These are phyloP conservation scores for Talaromyces sp. DNA, from an alignment of 2,329 filamentous ascomycete genomes.

Conservation along the genomic window DNA sequence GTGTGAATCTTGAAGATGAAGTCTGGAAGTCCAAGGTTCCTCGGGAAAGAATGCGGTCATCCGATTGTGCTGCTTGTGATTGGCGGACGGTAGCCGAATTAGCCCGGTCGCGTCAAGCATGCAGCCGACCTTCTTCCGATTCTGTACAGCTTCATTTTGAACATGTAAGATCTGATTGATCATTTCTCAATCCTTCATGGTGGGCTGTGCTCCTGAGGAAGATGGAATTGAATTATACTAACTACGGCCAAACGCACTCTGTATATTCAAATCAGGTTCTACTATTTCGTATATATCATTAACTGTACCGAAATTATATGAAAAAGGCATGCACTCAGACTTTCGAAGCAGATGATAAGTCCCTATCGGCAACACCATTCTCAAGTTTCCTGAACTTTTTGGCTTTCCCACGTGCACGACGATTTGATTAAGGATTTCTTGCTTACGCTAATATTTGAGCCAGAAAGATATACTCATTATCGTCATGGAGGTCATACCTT, in stretches of 20 bases:
- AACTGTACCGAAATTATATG: not conserved
- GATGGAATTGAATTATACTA: not conserved
- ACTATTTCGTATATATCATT: not conserved
- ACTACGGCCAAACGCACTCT: too few species aligned
- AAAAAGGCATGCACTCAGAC: not conserved
- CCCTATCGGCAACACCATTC: not conserved
- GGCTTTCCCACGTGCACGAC: not conserved
- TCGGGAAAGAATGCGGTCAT: slow-evolving; percentile 43
- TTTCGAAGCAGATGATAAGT: not conserved
- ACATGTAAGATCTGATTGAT: too few species aligned
- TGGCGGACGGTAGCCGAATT: slow-evolving; percentile 39
- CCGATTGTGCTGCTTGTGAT: slow-evolving; percentile 35
- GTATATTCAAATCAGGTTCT: not conserved
- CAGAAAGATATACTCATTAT: not conserved
- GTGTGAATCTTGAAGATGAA: not conserved
- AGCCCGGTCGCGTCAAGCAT: slow-evolving; percentile 28
- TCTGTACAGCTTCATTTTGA: not conserved
- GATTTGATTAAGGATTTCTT: not conserved
- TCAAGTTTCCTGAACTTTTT: not conserved
- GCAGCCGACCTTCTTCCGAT: slow-evolving; percentile 11
- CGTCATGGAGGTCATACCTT: not conserved
- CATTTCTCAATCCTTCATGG: not conserved
- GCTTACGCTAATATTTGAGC: not conserved
- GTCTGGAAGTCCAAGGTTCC: slow-evolving; percentile 29
- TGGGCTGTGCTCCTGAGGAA: not conserved